A percentile compares a stretch with the other conserved stretches of the same genome.
Conservation (phyloP, 192 early-diverging fungal genomes). For the Diversispora epigaea region DNA sequence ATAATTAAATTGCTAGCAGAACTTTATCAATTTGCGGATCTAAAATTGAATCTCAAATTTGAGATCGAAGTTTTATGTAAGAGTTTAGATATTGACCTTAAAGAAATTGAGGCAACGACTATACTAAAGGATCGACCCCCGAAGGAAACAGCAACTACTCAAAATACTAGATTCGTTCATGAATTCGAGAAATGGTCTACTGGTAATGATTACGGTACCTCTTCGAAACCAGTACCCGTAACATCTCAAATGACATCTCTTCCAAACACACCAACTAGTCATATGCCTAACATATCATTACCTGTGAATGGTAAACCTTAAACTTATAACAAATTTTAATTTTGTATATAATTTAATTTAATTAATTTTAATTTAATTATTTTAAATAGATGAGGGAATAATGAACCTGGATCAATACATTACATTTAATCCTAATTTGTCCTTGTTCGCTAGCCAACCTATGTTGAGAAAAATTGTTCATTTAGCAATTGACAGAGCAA, state of each 20-base stretch:
- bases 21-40: constrained; percentile 87
- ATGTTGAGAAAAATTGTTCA: constrained; percentile 86
- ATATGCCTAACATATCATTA: not conserved
- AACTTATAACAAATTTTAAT: too few relatives aligned
- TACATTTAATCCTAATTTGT: constrained; percentile 77
- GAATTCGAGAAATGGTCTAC: constrained; percentile 45
- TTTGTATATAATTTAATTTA: too few relatives aligned
- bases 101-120: constrained; percentile 67
- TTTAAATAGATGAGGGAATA: not conserved
- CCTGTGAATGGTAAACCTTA: constrained; percentile 4
- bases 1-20: constrained; percentile 90
- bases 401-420: constrained; percentile 61
- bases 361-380: too few relatives aligned
- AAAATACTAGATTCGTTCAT: constrained; percentile 34
- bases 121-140: constrained; percentile 65
- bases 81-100: constrained; percentile 79
- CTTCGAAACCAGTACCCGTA: not conserved
- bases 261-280: not conserved
- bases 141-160: constrained; percentile 39
- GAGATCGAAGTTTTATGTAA: constrained; percentile 99
- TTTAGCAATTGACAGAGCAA: constrained; percentile 84
- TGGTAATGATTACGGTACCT: constrained; percentile 37
- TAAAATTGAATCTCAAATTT: constrained; percentile 96
- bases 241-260: not conserved
- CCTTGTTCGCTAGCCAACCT: constrained; percentile 81